A percentile compares a stretch with the other conserved stretches of the same genome.
Conservation (phyloP, 768 basidiomycete species). For the Holtermanniella nyarrowii region DNA sequence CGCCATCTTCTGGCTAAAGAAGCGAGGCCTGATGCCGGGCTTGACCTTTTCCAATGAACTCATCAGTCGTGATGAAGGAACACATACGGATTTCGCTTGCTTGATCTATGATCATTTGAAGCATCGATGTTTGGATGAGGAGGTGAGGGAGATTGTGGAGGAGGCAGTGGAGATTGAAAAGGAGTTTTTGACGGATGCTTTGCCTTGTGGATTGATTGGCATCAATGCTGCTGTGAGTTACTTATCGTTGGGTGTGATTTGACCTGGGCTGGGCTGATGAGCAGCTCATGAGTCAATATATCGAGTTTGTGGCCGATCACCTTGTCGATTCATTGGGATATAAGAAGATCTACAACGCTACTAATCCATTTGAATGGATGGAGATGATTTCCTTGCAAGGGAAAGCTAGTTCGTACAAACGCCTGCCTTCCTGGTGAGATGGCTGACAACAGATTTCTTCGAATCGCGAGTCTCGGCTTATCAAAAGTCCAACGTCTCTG, state of each 20-base stretch:
- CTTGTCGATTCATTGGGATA: slow-evolving; percentile 37
- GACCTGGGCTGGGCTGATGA: background rate
- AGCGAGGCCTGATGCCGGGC: slow-evolving; percentile 40
- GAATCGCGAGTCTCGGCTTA: slow-evolving; percentile 78
- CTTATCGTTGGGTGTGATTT: background rate
- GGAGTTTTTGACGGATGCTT: slow-evolving; percentile 40
- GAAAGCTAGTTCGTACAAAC: slow-evolving; percentile 51
- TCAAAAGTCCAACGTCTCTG: slow-evolving; percentile 43
- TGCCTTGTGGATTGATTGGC: slow-evolving; percentile 37
- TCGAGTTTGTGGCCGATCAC: slow-evolving; percentile 41
- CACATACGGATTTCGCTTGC: slow-evolving; percentile 15
- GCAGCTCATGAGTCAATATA: slow-evolving; percentile 41
- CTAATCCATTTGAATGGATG: slow-evolving; percentile 51
- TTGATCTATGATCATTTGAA: slow-evolving; percentile 24
- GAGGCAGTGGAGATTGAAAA: slow-evolving; percentile 40
- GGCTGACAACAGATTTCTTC: slow-evolving; percentile 60
- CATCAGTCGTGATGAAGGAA: slow-evolving; percentile 35
- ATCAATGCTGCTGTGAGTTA: slow-evolving; percentile 32
- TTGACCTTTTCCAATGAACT: slow-evolving; percentile 37
- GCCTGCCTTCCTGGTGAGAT: background rate
- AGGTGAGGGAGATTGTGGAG: slow-evolving; percentile 32
- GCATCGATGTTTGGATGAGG: slow-evolving; percentile 25
- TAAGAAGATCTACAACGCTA: slow-evolving; percentile 37
- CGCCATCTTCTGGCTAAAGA: slow-evolving; percentile 42
- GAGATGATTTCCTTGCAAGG: slow-evolving; percentile 90